Percentiles rank a stretch among this genome's conserved stretches.
Conservation (phyloP, 2,329 filamentous ascomycete genomes). For the Penicillium sp. region DNA sequence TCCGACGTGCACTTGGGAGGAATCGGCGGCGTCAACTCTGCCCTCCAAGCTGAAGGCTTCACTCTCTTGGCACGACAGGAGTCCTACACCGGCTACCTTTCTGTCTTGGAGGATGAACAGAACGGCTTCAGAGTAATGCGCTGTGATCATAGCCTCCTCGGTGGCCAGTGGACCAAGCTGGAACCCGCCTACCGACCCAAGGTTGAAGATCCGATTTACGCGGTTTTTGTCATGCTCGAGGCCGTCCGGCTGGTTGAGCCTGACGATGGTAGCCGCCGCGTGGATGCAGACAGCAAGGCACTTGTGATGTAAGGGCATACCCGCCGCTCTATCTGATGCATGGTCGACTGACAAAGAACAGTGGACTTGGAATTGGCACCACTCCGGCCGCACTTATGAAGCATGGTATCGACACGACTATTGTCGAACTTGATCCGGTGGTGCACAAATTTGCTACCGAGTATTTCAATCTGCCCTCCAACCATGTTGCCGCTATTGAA, state of each 20-base stretch:
- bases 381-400: slow-evolving; percentile 80
- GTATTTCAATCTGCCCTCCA: slow-evolving; percentile 75
- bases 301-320: slow-evolving; percentile 70
- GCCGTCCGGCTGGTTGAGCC: slow-evolving; percentile 76
- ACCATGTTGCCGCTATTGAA: slow-evolving; percentile 75
- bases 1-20: slow-evolving; percentile 72
- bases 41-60: slow-evolving; percentile 65
- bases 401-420: slow-evolving; percentile 87
- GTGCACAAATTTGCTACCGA: slow-evolving; percentile 79
- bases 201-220: slow-evolving; percentile 83
- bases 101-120: slow-evolving; percentile 73
- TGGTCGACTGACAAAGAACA: slow-evolving; percentile 35
- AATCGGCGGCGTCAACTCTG: slow-evolving; percentile 62
- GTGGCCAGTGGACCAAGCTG: slow-evolving; percentile 77
- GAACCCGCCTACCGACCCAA: slow-evolving; percentile 50
- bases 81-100: slow-evolving; percentile 87
- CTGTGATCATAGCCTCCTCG: slow-evolving; percentile 90
- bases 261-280: slow-evolving; percentile 36
- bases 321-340: neutral
- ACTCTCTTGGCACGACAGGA: slow-evolving; percentile 76
- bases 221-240: slow-evolving; percentile 94
- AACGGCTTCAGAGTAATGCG: slow-evolving; percentile 76
- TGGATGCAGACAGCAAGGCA: slow-evolving; percentile 69
- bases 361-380: slow-evolving; percentile 88
- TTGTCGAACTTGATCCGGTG: slow-evolving; percentile 89